Percentiles rank a stretch among this genome's conserved stretches.
Evolutionary conservation across 148 eudicot genomes (phyloP).

Genomic region (Rhododendron ovatum): DNA sequence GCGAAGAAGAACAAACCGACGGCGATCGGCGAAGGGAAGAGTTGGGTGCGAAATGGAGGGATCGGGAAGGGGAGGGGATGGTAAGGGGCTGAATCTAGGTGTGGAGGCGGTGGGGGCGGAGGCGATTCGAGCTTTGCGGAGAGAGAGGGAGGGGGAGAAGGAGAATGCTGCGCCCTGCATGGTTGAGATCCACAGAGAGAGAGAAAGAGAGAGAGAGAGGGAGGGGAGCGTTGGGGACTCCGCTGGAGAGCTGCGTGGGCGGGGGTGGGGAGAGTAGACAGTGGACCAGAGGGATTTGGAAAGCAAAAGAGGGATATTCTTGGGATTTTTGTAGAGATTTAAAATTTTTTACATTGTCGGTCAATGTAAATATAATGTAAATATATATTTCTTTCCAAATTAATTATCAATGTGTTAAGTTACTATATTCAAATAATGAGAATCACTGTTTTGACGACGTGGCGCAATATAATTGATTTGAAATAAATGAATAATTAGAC

Average conservation of each 20-base stretch:
- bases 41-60: constrained; percentile 3
- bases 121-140: constrained; percentile 22
- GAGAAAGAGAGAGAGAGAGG: constrained; percentile 3
- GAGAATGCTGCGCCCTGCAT: constrained; percentile 63
- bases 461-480: too few relatives aligned
- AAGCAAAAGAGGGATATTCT: not conserved
- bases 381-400: too few relatives aligned
- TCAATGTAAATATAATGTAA: too few relatives aligned
- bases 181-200: constrained; percentile 14
- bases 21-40: constrained; percentile 14
- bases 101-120: not conserved
- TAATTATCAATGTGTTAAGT: too few relatives aligned
- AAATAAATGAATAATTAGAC: too few relatives aligned
- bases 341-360: too few relatives aligned
- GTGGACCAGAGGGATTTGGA: not conserved
- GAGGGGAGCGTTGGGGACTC: constrained; percentile 24
- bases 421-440: too few relatives aligned
- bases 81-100: constrained; percentile 11
- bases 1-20: constrained; percentile 16
- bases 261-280: not conserved
- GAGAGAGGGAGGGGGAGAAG: constrained; percentile 35
- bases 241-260: constrained; percentile 13
- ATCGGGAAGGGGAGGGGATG: constrained; percentile 10
- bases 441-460: too few relatives aligned
- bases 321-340: not conserved